These are phyloP conservation scores for Adansonia gregorii DNA, from an alignment of 441 rosid species.

Conservation along the genomic window DNA sequence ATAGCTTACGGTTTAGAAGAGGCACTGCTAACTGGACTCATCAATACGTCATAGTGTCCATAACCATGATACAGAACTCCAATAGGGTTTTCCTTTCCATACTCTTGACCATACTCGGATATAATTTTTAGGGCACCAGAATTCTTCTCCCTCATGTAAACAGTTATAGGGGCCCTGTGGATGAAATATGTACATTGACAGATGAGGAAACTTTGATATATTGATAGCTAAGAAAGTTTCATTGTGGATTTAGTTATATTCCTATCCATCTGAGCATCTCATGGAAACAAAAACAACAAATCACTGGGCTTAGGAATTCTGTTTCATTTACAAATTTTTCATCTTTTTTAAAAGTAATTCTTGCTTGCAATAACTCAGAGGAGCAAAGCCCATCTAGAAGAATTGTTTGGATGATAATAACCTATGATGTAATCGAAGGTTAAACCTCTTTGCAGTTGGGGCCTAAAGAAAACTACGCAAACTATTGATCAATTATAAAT, in stretches of 20 bases:
- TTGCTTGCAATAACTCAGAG: neutral
- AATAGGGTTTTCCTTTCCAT: conserved; percentile 56
- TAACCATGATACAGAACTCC: conserved; percentile 64
- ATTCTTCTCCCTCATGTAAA: conserved; percentile 54
- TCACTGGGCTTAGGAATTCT: neutral
- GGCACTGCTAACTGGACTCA: conserved; percentile 27
- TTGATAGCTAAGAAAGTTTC: neutral
- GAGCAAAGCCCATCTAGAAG: neutral
- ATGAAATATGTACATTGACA: conserved; percentile 5
- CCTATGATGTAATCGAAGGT: neutral
- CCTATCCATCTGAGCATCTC: neutral
- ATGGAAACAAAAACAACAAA: neutral
- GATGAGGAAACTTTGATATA: neutral
- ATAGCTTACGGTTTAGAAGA: conserved; percentile 50
- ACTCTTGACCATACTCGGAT: conserved; percentile 72
- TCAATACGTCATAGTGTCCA: conserved; percentile 68
- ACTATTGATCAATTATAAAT: neutral
- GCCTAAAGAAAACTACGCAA: neutral
- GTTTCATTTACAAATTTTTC: neutral
- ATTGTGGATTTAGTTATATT: neutral
- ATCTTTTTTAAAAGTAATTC: neutral
- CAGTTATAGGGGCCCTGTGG: conserved; percentile 59
- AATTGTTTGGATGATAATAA: conserved; percentile 3
- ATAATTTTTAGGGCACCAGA: conserved; percentile 47
- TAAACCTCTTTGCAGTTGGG: neutral